Evolutionary conservation across 129 eudicot genomes (phyloP).

Genomic region (Cynara cardunculus): DNA sequence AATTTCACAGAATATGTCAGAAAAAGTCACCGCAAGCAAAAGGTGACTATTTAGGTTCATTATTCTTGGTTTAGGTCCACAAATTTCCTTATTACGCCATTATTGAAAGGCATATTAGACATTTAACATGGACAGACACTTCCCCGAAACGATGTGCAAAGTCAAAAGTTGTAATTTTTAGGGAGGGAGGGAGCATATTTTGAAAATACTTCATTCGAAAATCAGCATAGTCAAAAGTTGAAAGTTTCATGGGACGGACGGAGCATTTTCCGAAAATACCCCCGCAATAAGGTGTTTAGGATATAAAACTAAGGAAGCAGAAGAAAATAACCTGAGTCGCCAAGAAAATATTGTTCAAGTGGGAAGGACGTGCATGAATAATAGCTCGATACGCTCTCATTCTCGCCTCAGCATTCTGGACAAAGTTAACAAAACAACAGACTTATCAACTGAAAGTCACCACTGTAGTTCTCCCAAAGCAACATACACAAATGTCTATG

Average conservation of each 20-base stretch:
- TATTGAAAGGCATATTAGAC: not conserved
- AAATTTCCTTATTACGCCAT: not conserved
- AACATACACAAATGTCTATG: not conserved
- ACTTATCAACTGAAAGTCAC: conserved; percentile 16
- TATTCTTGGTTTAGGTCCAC: not conserved
- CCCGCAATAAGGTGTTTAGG: not conserved
- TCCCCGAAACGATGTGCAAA: not conserved
- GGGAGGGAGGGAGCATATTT: not conserved
- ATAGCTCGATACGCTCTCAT: conserved; percentile 82
- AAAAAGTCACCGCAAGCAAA: no score
- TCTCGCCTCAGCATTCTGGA: conserved; percentile 73
- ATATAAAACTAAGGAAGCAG: not conserved
- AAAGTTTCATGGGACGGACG: not conserved
- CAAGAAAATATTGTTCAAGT: conserved; percentile 69
- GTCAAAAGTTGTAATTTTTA: not conserved
- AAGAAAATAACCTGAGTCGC: conserved; percentile 69
- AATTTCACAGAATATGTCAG: no score
- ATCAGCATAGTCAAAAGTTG: not conserved
- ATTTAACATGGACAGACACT: not conserved
- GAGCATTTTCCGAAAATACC: not conserved
- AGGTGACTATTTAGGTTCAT: no score
- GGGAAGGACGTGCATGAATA: conserved; percentile 88
- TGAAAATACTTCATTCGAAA: not conserved
- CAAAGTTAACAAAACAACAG: conserved; percentile 14
- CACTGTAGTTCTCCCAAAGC: conserved; percentile 11